Evolutionary conservation across 192 early-diverging fungal species (phyloP).

Genomic region (Umbelopsis sp.): DNA sequence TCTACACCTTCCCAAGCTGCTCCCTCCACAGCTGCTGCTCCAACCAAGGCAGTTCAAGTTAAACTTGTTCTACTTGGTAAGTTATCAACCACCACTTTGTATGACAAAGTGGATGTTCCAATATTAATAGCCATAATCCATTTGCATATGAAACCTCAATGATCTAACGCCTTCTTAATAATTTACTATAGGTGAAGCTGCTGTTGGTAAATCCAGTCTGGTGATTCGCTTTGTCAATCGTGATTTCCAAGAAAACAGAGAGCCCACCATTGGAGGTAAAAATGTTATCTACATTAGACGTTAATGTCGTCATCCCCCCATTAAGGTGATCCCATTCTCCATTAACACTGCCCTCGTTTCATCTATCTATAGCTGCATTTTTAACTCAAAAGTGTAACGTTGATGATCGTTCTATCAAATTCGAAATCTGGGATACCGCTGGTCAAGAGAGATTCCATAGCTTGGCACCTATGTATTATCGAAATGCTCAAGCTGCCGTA

Average conservation of each 20-base stretch:
- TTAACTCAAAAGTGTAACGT: conserved; percentile 93
- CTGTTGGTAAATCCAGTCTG: conserved; percentile 97
- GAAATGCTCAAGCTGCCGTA: conserved; percentile 95
- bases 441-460: conserved; percentile 96
- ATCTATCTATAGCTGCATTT: conserved; percentile 62
- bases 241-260: conserved; percentile 95
- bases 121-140: too few relatives aligned
- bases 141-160: neutral
- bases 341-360: neutral
- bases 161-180: too few relatives aligned
- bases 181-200: conserved; percentile 70
- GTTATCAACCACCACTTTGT: neutral
- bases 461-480: conserved; percentile 94
- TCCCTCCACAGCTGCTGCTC: neutral
- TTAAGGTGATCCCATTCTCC: neutral
- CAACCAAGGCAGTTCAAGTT: conserved; percentile 87
- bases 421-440: conserved; percentile 92
- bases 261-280: conserved; percentile 94
- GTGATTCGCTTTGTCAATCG: conserved; percentile 94
- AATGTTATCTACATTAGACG: neutral
- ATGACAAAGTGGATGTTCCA: too few relatives aligned
- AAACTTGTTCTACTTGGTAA: conserved; percentile 94
- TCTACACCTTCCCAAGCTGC: neutral
- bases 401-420: conserved; percentile 82
- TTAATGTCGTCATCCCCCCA: neutral